These are phyloP conservation scores for Lactifluus volemus DNA, from an alignment of 768 basidiomycete genomes.

Conservation along the genomic window DNA sequence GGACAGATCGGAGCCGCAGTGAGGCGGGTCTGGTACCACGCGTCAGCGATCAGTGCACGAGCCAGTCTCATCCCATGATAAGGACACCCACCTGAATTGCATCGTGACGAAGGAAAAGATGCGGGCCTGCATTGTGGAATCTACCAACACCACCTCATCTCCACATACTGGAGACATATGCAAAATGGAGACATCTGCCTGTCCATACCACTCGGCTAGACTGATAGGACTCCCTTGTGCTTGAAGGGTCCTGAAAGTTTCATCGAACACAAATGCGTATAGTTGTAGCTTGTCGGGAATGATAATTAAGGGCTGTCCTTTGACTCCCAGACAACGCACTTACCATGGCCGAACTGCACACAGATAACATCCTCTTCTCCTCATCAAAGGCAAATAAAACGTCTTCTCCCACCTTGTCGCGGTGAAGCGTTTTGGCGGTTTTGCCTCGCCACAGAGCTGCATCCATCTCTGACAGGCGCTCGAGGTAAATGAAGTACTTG, in stretches of 20 bases:
- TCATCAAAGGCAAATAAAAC: slow-evolving; percentile 45
- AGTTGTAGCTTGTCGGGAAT: slow-evolving; percentile 25
- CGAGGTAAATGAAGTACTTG: slow-evolving; percentile 4
- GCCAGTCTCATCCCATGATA: background rate
- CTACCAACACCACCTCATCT: slow-evolving; percentile 42
- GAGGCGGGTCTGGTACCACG: slow-evolving; percentile 33
- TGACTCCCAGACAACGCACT: background rate
- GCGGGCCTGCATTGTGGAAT: slow-evolving; percentile 33
- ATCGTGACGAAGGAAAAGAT: slow-evolving; percentile 46
- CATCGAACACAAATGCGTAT: slow-evolving; percentile 41
- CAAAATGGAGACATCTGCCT: slow-evolving; percentile 22
- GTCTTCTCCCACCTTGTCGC: slow-evolving; percentile 38
- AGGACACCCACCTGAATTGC: slow-evolving; percentile 39
- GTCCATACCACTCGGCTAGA: slow-evolving; percentile 37
- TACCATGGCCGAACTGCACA: slow-evolving; percentile 39
- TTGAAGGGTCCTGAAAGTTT: slow-evolving; percentile 33
- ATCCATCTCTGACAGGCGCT: background rate
- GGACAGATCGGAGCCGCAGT: slow-evolving; percentile 30
- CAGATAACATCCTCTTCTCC: slow-evolving; percentile 37
- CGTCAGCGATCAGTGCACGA: background rate
- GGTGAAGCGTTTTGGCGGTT: slow-evolving; percentile 25
- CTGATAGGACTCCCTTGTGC: slow-evolving; percentile 33
- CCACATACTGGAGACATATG: slow-evolving; percentile 38
- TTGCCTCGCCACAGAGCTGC: background rate
- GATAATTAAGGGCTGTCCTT: background rate